Percentiles rank a stretch among this genome's conserved stretches.
These are phyloP conservation scores for Candolleomyces aberdarensis DNA, from an alignment of 768 basidiomycete genomes.

Conservation along the genomic window DNA sequence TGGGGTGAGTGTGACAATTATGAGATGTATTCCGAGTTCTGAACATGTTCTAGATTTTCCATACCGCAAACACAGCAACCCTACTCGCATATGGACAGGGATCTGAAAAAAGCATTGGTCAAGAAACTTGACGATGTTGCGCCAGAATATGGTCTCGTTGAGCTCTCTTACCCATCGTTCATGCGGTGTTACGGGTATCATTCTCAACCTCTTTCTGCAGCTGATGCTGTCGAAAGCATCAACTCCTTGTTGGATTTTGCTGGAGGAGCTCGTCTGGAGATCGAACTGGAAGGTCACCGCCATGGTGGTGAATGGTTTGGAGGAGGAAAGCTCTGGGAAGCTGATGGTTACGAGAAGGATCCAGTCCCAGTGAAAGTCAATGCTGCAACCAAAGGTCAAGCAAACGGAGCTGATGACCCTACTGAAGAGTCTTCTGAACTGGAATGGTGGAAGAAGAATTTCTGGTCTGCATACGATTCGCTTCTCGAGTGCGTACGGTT, in stretches of 20 bases:
- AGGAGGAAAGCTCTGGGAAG: conserved; percentile 75
- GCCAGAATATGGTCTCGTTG: conserved; percentile 92
- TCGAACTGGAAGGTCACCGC: conserved; percentile 83
- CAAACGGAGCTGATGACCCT: conserved; percentile 28
- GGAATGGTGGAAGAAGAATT: conserved; percentile 87
- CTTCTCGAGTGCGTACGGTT: conserved; percentile 73
- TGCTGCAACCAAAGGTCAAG: conserved; percentile 22
- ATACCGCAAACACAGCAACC: conserved; percentile 91
- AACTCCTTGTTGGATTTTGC: conserved; percentile 88
- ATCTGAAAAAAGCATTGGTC: conserved; percentile 78
- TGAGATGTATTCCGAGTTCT: background rate
- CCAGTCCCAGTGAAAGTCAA: conserved; percentile 16
- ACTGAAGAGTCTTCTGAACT: conserved; percentile 35
- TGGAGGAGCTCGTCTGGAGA: conserved; percentile 83
- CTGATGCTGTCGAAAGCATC: conserved; percentile 90
- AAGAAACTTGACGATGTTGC: conserved; percentile 85
- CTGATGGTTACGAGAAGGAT: conserved; percentile 36
- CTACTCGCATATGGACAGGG: conserved; percentile 95
- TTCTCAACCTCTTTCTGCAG: conserved; percentile 83
- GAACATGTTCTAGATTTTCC: conserved; percentile 66
- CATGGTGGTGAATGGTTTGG: conserved; percentile 98
- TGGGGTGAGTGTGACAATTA: conserved; percentile 66
- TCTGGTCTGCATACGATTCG: conserved; percentile 94
- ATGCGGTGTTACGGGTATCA: conserved; percentile 89
- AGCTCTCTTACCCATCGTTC: conserved; percentile 92